phyloP scores from a whole-genome alignment of 495 filamentous ascomycete genomes.

The Sphaerosporella brunnea region DNA sequence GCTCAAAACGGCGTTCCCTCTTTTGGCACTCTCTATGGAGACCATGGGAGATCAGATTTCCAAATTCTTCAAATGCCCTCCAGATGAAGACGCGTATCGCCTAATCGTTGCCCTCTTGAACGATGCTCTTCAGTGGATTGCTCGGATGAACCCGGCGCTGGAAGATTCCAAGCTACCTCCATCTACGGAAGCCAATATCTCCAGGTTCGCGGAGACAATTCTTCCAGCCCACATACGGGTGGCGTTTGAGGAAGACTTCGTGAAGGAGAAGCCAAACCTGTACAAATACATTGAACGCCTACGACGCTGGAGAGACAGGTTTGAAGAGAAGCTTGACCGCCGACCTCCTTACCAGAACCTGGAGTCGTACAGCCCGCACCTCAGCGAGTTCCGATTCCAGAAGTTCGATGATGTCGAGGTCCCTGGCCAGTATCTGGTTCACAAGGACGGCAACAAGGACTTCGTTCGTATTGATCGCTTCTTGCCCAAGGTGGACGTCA shows the following conservation, averaged over 20 bases:
- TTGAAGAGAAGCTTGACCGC: conserved; percentile 95
- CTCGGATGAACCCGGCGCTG: conserved; percentile 66
- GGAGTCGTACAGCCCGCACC: conserved; percentile 65
- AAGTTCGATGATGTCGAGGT: conserved; percentile 98
- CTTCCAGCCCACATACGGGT: conserved; percentile 80
- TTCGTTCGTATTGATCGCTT: conserved; percentile 95
- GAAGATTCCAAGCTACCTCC: conserved; percentile 77
- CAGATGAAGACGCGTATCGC: conserved; percentile 93
- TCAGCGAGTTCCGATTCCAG: conserved; percentile 90
- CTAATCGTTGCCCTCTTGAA: conserved; percentile 95
- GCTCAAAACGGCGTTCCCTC: conserved; percentile 87
- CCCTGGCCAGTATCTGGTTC: conserved; percentile 88
- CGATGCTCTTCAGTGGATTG: conserved; percentile 61
- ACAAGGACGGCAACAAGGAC: conserved; percentile 96
- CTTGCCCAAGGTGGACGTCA: conserved; percentile 79
- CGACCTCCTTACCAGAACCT: conserved; percentile 48
- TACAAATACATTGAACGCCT: conserved; percentile 94
- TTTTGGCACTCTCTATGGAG: conserved; percentile 94
- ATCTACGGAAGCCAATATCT: conserved; percentile 89
- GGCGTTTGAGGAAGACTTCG: conserved; percentile 92
- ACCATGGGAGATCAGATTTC: conserved; percentile 97
- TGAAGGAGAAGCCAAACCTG: conserved; percentile 82
- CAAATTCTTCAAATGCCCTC: conserved; percentile 96
- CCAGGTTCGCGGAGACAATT: conserved; percentile 88
- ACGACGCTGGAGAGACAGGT: conserved; percentile 89